Base-by-base conservation (phyloP, 169 alveolate genomes). In the Plasmodium inui region DNA sequence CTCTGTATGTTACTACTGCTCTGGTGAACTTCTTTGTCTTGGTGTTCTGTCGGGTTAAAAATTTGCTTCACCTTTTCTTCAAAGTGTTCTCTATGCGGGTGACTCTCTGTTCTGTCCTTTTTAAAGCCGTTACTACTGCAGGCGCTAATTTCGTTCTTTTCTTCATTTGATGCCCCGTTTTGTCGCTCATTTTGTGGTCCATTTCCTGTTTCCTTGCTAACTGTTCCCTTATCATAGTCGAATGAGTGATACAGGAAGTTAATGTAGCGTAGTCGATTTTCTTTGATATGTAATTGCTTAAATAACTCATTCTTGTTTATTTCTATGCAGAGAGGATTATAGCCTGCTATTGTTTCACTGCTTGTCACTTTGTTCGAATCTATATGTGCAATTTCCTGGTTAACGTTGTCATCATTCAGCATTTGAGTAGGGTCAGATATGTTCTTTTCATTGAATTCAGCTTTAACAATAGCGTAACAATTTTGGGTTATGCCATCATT, bases 281-380 rank as follows among this genome's bases (percentile, higher is more conserved):
- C 83, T n/a, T n/a, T 88, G 37, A 88, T 88, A 79, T 79, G 46
- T 88, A 88, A 88, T 78, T 44, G 44, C 34, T 79, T 88, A 88
- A 88, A 88, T 79, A 88, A 61, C 67, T 53, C 82, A 50, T 88
- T 32, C 57, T 88, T 88, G 74, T 88, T 79, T 57, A 88, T 88
- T 88, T 88, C 82, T 32, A 88, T 50, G 82, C 50, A 22, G 67
- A 32, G 55, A 61, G 44, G 70, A 61, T 22, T 88, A 79, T 26
- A 78, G 46, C 82, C 94, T 12, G 80, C 79, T 57, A 88, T 79
- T 79, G 82, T 88, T 46, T 78, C 74, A 61, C 61, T n/a, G 10
- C 50, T 39, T 79, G 74, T 30, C 30, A 4, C 19, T 78, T 41
- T 26, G 34, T 79, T 72, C 4, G 71, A 61, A 37, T 28, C 57